Conservation (phyloP, 306 rosid species). For the Trifolium pratense region DNA sequence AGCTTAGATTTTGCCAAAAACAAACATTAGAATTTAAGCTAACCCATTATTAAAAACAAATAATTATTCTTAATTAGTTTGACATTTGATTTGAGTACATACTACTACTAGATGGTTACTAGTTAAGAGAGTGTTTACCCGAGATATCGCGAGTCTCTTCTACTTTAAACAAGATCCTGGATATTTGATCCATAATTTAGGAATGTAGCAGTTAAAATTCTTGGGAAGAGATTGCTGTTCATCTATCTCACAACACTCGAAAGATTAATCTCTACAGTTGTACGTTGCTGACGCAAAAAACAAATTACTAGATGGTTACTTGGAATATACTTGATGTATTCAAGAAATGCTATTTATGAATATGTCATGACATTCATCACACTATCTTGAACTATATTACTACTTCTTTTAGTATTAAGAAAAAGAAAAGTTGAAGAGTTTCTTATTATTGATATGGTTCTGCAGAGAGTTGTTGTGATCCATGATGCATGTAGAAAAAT, state of each 20-base stretch:
- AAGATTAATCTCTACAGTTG: no score
- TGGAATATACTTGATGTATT: slow-evolving; percentile 40
- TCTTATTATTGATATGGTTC: slow-evolving; percentile 35
- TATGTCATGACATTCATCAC: slow-evolving; percentile 6
- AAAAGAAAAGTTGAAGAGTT: neutral
- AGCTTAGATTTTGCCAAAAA: slow-evolving; percentile 36
- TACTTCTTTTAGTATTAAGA: slow-evolving; percentile 1
- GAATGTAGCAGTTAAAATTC: no score
- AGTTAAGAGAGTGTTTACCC: no score
- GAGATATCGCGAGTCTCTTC: no score
- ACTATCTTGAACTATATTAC: slow-evolving; percentile 3
- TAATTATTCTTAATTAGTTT: neutral
- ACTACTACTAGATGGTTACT: no score
- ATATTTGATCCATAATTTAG: no score
- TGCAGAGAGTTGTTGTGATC: slow-evolving; percentile 67
- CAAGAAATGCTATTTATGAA: slow-evolving; percentile 35
- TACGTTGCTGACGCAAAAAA: no score
- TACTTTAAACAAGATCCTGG: no score
- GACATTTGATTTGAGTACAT: neutral
- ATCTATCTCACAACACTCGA: no score
- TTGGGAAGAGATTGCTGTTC: no score
- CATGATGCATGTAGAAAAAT: slow-evolving; percentile 64
- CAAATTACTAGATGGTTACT: neutral
- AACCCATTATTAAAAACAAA: neutral
- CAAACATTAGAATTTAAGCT: slow-evolving; percentile 10